phyloP scores from a whole-genome alignment of 208 protist species.

The Trypanosoma cruzi region DNA sequence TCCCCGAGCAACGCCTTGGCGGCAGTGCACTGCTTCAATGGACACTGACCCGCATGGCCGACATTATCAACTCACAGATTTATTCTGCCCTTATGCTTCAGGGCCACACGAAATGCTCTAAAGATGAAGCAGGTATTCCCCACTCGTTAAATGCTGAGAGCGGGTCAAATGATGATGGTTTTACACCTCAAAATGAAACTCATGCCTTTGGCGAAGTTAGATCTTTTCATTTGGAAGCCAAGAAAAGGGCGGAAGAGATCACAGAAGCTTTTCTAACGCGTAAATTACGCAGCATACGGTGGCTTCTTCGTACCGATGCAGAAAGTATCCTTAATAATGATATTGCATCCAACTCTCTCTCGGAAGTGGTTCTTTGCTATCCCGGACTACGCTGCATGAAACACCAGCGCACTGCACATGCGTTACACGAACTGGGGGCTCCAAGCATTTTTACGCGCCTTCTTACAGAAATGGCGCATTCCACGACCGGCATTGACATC shows the following conservation, averaged over 20 bases:
- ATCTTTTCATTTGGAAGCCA: constrained; percentile 35
- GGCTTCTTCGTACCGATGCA: constrained; percentile 72
- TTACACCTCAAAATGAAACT: too few relatives aligned
- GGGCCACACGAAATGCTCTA: constrained; percentile 34
- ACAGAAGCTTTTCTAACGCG: constrained; percentile 52
- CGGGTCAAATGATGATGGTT: too few relatives aligned
- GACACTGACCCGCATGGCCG: constrained; percentile 51
- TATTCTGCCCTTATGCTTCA: constrained; percentile 60
- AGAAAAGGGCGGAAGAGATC: constrained; percentile 46
- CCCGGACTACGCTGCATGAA: constrained; percentile 77
- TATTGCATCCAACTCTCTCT: constrained; percentile 62
- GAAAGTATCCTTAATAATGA: constrained; percentile 57
- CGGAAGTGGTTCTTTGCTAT: constrained; percentile 76
- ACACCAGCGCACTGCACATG: constrained; percentile 70
- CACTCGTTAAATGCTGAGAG: too few relatives aligned
- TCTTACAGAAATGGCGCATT: constrained; percentile 74
- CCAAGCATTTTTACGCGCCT: constrained; percentile 74
- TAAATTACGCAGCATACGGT: constrained; percentile 49
- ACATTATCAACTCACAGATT: constrained; percentile 56
- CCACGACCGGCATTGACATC: constrained; percentile 83
- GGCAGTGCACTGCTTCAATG: constrained; percentile 43
- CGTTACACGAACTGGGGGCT: constrained; percentile 64
- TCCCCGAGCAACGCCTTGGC: constrained; percentile 26
- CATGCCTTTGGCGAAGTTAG: constrained; percentile 9
- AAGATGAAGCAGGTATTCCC: constrained; percentile 19